Conservation (phyloP, 306 rosid genomes). For the Begonia fuchsioides region DNA sequence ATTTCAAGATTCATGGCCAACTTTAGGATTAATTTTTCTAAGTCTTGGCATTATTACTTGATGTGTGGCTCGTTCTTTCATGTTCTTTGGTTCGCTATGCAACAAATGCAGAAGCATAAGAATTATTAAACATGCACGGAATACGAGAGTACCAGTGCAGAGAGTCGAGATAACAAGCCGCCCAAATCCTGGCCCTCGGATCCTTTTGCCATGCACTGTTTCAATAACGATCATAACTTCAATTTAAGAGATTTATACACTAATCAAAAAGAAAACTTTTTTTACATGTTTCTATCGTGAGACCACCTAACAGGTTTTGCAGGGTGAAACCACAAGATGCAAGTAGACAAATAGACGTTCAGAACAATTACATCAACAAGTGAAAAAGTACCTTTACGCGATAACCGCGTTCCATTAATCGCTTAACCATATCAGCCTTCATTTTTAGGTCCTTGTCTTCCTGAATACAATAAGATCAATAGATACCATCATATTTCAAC, state of each 20-base stretch:
- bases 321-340: too few species aligned
- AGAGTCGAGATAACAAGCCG: slow-evolving; percentile 36
- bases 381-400: slow-evolving; percentile 69
- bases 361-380: neutral
- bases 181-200: slow-evolving; percentile 29
- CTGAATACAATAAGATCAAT: slow-evolving; percentile 30
- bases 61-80: too few species aligned
- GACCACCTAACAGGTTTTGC: too few species aligned
- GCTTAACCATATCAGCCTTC: slow-evolving; percentile 61
- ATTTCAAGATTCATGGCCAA: too few species aligned
- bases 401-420: slow-evolving; percentile 74
- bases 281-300: too few species aligned
- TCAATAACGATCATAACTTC: slow-evolving; percentile 9
- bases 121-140: neutral
- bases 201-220: slow-evolving; percentile 56
- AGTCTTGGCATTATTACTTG: too few species aligned
- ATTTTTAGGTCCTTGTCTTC: slow-evolving; percentile 67
- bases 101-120: neutral
- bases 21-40: too few species aligned
- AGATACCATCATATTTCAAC: slow-evolving; percentile 1
- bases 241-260: slow-evolving; percentile 9
- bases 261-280: too few species aligned
- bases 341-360: neutral
- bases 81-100: neutral
- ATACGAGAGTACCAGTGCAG: slow-evolving; percentile 46